phyloP scores from a whole-genome alignment of 2,329 filamentous ascomycete species.

The Colletotrichum abscissum region DNA sequence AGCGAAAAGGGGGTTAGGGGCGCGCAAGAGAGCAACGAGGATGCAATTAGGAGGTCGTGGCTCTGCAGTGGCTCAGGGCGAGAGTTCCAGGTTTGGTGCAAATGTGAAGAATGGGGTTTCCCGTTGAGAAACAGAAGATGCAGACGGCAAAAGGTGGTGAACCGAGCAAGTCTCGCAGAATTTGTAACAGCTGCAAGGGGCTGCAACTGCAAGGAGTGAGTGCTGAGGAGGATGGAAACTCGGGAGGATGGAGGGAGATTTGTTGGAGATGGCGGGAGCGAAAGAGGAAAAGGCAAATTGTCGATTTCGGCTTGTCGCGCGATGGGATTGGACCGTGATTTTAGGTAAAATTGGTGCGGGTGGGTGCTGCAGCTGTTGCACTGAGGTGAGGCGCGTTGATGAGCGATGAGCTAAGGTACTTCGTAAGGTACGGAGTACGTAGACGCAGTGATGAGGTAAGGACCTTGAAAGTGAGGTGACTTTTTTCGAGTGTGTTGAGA shows the following conservation, averaged over 20 bases:
- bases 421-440: no score
- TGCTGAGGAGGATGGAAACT: not conserved
- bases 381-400: not conserved
- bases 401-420: no score
- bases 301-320: slow-evolving; percentile 30
- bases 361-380: slow-evolving; percentile 1
- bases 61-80: slow-evolving; percentile 9
- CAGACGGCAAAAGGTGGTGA: slow-evolving; percentile 24
- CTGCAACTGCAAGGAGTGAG: not conserved
- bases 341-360: slow-evolving; percentile 32
- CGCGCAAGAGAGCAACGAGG: not conserved
- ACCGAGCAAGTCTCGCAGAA: slow-evolving; percentile 9
- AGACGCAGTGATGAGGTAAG: not conserved
- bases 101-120: slow-evolving; percentile 6
- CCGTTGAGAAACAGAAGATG: slow-evolving; percentile 1
- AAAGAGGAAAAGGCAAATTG: slow-evolving; percentile 17
- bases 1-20: not conserved
- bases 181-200: slow-evolving; percentile 29
- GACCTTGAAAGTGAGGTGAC: slow-evolving; percentile 1
- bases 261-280: not conserved
- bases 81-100: not conserved
- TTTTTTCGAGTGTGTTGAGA: not conserved
- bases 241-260: not conserved
- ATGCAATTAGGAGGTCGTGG: not conserved
- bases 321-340: slow-evolving; percentile 34